Base-by-base conservation (phyloP, 1,139 yeast species). In the Suhomyces maxii region DNA sequence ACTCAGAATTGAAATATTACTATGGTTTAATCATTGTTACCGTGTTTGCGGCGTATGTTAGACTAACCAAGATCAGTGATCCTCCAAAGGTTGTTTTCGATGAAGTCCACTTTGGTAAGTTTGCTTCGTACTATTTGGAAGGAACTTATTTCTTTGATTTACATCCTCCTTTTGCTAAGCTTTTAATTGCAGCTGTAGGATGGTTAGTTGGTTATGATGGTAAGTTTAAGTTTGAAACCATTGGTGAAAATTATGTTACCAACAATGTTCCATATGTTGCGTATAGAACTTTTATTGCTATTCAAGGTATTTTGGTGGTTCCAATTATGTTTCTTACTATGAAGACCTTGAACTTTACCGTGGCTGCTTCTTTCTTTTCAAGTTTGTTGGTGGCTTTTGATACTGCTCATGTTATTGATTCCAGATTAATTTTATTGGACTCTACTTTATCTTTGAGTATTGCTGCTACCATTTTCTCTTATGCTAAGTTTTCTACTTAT, bases 161-260 rank as follows among this genome's bases (percentile, higher is more conserved):
- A 49, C 99, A 95, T 67, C 99, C 99, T 35, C 99, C 99, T 14
- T 86, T 95, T 68, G 99, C 97, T 42, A 95, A 95, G 67, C 74
- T 95, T 67, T 76, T 91, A 56, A 87, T 90, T 68, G 99, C 98
- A 0, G 80, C 83, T 50, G 93, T 86, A 40, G 99, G 99, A 34
- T 90, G 85, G 80, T 64, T 93, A 37, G 82, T 85, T 48, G 96
- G 97, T 2, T 95, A 89, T 64, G 85, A 87, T 58, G 99, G 99
- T 9, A 68, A 78, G 30, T 93, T 91, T 73, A 89, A 93, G 65
- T 93, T 93, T 61, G 96, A 90, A 51, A 84, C 79, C 59, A 93
- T 93, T 67, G 97, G 97, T 39, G 93, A 89, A 58, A 79, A 83
- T 49, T 93, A 93, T 66, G 76, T 82, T 51, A 68, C 75, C 18